Base-by-base conservation (phyloP, 108 stramenopile species). In the Craspedostauros australis region DNA sequence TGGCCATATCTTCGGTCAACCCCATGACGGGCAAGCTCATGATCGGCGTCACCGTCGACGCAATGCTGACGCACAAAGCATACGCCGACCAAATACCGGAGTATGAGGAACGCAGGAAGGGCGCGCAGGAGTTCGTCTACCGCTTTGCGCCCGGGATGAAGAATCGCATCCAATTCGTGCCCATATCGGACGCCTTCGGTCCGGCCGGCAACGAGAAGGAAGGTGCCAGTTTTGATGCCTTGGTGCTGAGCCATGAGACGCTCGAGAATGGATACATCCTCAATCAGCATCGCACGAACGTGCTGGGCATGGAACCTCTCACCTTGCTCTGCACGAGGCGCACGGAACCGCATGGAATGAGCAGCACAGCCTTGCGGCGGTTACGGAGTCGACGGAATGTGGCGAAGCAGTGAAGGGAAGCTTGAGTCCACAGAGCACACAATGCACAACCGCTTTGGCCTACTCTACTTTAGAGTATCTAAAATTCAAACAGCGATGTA, bases 261-360 rank as follows among this genome's bases (percentile, higher is more conserved):
- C 58, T 93, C 41, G 75, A 75, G 12, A 87, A 79, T 33, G 87
- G 91, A 9, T 48, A 63, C 25, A 68, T 68, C 48, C 68, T 93
- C 49, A 93, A 93, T 63, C 31, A 63, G 26, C 76, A 84, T 45
- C 69, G 91, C 25, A 50, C 30, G 23, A 22, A 65, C 23, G 62
- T 55, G n/a, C 52, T 86, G 62, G 81, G 80, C 9, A 39, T 84
- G 49, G 27, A 64, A 47, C 86, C 86, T 9, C 48, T 88, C 59
- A 62, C 68, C 26, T 66, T 93, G 62, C 59, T 93, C 16, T 93
- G 91, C 58, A 93, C 86, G 15, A 64, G 83, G 40, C 74, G 91
- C 47, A 93, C 87, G 6, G 87, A 88, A 69, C 77, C 91, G 4
- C 70, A 86, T 57, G 86, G 86, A 3, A 93, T 93, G 91, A 86